Evolutionary conservation across 495 filamentous ascomycete genomes (phyloP), one percentile per base, ranked within the genome.

Genomic region (Lophiotrema nucula): DNA sequence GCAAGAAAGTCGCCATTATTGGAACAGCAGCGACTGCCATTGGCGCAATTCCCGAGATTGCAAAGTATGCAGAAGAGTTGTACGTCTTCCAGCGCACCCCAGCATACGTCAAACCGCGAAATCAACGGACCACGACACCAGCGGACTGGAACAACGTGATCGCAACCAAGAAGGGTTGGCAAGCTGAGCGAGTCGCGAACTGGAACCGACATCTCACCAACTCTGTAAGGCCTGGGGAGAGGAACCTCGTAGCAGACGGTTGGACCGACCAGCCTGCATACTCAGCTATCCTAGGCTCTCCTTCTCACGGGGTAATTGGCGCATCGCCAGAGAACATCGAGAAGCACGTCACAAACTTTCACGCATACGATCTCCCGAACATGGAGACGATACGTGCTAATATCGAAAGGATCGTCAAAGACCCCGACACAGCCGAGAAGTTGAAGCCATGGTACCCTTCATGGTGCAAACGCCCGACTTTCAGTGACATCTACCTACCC

Each of bases 71-170:
- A 0, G 75, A 81, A 54, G 72, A 82, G 38, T 48, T 83, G 3
- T 80, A 77, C 53, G 75, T 83, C 25, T 75, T 82, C 58, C 81
- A 83, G 53, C 79, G 80, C 12, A 83, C 81, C 18, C 79, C 81
- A 22, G 73, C 82, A 0, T 51, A 74, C 0, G 77, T 86, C 3
- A 75, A 73, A 47, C n/a, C 18, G 27, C 80, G 81, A 16, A 70
- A 71, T 2, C 74, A 87, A 44, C 68, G 70, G 33, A 50, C 65
- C 5, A 85, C 79, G 0, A 77, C 82, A 37, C 66, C 70, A 0
- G 66, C 73, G 28, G 75, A 73, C 48, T 83, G 72, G 65, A 37
- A 63, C 67, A 45, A 67, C 68, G 18, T 78, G 72, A 21, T 85
- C 75, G 81, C 77, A 76, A 60, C 51, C 57, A 11, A 59, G 63